Percentiles rank a stretch among this genome's conserved stretches.
Evolutionary conservation across 257 asterid species (phyloP).

Genomic region (Ocimum tenuiflorum): DNA sequence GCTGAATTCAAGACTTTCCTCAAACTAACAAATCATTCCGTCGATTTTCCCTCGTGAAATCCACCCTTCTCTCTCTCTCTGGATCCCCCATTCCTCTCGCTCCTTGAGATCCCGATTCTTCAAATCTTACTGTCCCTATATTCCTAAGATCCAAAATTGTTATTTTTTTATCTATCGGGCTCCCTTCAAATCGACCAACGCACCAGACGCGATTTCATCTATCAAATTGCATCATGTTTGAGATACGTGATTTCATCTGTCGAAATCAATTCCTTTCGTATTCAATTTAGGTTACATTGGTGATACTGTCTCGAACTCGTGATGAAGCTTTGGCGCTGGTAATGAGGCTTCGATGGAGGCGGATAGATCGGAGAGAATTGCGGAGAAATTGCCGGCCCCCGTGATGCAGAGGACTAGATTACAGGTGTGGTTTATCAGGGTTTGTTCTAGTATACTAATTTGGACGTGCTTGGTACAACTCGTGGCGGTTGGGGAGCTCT

Average conservation of each 20-base stretch:
- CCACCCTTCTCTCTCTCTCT: constrained; percentile 32
- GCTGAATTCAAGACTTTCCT: constrained; percentile 13
- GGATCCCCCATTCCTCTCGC: constrained; percentile 20
- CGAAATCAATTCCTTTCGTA: background rate
- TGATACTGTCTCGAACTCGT: constrained; percentile 16
- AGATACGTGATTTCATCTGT: background rate
- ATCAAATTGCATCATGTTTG: background rate
- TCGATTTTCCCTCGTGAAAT: too few relatives aligned
- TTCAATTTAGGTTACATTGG: constrained; percentile 11
- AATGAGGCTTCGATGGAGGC: constrained; percentile 56
- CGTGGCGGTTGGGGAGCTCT: constrained; percentile 66
- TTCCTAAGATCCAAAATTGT: background rate
- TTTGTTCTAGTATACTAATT: constrained; percentile 77
- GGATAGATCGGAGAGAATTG: constrained; percentile 38
- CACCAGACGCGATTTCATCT: too few relatives aligned
- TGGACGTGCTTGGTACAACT: constrained; percentile 96
- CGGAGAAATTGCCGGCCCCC: constrained; percentile 38
- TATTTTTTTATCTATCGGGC: constrained; percentile 9
- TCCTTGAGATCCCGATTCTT: constrained; percentile 24
- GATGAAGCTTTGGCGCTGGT: constrained; percentile 47
- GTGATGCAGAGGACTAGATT: constrained; percentile 63
- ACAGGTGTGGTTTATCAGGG: constrained; percentile 82
- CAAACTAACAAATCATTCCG: constrained; percentile 18
- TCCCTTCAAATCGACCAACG: constrained; percentile 19
- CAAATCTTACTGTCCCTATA: too few relatives aligned